Percentiles rank a stretch among this genome's conserved stretches.
These are phyloP conservation scores for Ustilaginoidea virens DNA, from an alignment of 2,329 filamentous ascomycete species.

Conservation along the genomic window DNA sequence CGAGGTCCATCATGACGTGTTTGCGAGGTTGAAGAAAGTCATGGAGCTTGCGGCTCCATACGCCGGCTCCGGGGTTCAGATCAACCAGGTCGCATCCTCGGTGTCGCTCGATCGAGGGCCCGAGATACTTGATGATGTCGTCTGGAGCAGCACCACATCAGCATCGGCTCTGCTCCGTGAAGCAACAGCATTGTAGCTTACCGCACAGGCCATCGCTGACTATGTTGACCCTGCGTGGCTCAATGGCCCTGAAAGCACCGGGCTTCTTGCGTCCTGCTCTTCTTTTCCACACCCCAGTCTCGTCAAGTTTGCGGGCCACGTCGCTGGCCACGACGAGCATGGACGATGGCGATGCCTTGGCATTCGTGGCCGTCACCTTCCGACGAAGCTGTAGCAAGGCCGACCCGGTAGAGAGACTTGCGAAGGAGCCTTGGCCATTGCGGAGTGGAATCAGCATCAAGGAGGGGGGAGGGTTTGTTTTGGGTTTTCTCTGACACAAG, in stretches of 20 bases:
- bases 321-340: conserved; percentile 8
- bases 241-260: conserved; percentile 5
- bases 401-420: conserved; percentile 5
- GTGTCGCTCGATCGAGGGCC: conserved; percentile 51
- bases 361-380: conserved; percentile 4
- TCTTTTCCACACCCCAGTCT: conserved; percentile 13
- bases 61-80: conserved; percentile 62
- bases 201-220: conserved; percentile 34
- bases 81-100: conserved; percentile 75
- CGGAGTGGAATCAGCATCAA: conserved; percentile 2
- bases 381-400: conserved; percentile 3
- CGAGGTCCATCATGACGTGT: conserved; percentile 71
- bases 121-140: conserved; percentile 55
- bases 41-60: conserved; percentile 69
- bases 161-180: no score
- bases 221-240: conserved; percentile 33
- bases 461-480: not conserved
- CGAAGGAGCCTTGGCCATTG: conserved; percentile 1
- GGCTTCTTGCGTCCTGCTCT: conserved; percentile 6
- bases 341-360: conserved; percentile 4
- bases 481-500: no score
- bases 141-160: conserved; percentile 27
- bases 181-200: conserved; percentile 12
- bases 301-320: conserved; percentile 11
- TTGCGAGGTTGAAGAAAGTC: conserved; percentile 59